These are phyloP conservation scores for Hydnomerulius pinastri DNA, from an alignment of 768 basidiomycete species.

Conservation along the genomic window DNA sequence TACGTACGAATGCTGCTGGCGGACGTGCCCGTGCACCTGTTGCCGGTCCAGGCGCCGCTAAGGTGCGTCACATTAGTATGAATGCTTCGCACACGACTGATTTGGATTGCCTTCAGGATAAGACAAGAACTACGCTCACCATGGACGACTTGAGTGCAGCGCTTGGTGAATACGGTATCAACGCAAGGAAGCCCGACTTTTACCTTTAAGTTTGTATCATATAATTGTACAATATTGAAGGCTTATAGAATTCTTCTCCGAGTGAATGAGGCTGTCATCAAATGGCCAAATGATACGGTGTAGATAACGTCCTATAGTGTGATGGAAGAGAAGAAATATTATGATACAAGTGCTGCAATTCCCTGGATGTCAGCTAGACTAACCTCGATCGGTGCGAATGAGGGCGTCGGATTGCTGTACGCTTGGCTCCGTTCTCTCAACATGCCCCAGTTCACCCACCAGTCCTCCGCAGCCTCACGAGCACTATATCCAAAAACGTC, in stretches of 20 bases:
- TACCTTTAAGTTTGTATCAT: conserved; percentile 54
- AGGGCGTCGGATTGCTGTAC: background rate
- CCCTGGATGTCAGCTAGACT: background rate
- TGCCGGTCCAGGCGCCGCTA: conserved; percentile 59
- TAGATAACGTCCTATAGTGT: too few relatives aligned
- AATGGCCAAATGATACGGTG: too few relatives aligned
- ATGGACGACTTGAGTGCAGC: conserved; percentile 97
- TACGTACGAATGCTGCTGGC: conserved; percentile 84
- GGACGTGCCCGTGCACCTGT: conserved; percentile 64
- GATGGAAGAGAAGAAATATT: too few relatives aligned
- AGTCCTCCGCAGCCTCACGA: conserved; percentile 56
- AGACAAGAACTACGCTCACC: conserved; percentile 90
- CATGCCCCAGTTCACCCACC: conserved; percentile 59
- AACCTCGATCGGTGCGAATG: background rate
- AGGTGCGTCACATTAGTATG: conserved; percentile 45
- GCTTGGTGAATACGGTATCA: conserved; percentile 94
- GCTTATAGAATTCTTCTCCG: background rate
- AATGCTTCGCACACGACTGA: conserved; percentile 2
- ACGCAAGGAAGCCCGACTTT: conserved; percentile 91
- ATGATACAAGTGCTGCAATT: too few relatives aligned
- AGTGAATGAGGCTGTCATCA: background rate
- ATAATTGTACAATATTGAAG: conserved; percentile 1
- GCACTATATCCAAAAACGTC: conserved; percentile 50
- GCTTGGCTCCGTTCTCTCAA: conserved; percentile 37
- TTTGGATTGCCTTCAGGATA: conserved; percentile 54